phyloP scores from a whole-genome alignment of 1,139 yeast species.

The Pichia cactophila region DNA sequence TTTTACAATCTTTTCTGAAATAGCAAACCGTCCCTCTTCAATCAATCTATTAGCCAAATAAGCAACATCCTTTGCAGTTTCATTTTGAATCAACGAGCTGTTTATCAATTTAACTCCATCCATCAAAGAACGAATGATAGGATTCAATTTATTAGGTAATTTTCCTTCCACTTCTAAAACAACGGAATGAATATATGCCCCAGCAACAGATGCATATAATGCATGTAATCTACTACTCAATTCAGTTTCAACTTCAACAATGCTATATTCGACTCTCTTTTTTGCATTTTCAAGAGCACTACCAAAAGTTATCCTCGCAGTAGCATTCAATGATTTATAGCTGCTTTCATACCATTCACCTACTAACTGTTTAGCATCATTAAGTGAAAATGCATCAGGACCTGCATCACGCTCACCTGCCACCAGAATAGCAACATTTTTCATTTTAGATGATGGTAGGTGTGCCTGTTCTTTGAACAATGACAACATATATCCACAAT shows the following conservation, averaged over 20 bases:
- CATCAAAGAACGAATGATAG: constrained; percentile 85
- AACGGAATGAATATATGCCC: constrained; percentile 53
- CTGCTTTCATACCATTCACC: constrained; percentile 61
- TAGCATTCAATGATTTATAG: constrained; percentile 56
- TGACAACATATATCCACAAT: constrained; percentile 74
- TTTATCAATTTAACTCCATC: constrained; percentile 82
- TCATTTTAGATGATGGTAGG: constrained; percentile 66
- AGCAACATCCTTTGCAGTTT: constrained; percentile 68
- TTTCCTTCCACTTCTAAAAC: constrained; percentile 30
- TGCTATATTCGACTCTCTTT: constrained; percentile 56
- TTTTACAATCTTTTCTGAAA: constrained; percentile 81
- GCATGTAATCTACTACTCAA: constrained; percentile 49
- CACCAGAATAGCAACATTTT: constrained; percentile 79
- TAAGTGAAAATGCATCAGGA: constrained; percentile 82
- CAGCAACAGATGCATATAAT: constrained; percentile 67
- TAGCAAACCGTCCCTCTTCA: constrained; percentile 51
- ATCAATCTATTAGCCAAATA: constrained; percentile 53
- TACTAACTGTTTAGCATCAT: constrained; percentile 65
- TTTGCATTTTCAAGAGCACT: constrained; percentile 77
- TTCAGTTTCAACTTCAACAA: constrained; percentile 59
- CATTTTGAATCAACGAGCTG: constrained; percentile 53
- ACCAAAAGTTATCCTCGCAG: constrained; percentile 63
- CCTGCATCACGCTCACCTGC: constrained; percentile 96
- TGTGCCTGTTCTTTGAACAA: constrained; percentile 73
- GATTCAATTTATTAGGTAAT: constrained; percentile 80